Evolutionary conservation across 2,329 filamentous ascomycete species (phyloP).

Genomic region (Ceratocystiopsis minuta): DNA sequence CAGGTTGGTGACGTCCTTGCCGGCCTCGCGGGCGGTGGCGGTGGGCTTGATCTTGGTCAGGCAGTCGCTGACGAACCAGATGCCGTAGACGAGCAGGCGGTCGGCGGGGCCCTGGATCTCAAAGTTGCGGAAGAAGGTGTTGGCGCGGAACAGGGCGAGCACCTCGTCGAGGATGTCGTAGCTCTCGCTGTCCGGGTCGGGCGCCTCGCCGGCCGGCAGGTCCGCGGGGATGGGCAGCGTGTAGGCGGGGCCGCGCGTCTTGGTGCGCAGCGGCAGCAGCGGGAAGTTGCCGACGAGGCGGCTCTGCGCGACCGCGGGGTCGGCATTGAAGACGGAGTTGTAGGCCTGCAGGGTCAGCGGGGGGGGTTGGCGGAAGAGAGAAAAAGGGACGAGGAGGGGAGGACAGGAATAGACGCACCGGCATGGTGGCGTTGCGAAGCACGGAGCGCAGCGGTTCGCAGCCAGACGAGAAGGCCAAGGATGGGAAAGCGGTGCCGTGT

Average conservation of each 20-base stretch:
- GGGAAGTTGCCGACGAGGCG: slow-evolving; percentile 73
- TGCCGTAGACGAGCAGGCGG: slow-evolving; percentile 87
- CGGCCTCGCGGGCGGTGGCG: slow-evolving; percentile 40
- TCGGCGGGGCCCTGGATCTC: slow-evolving; percentile 96
- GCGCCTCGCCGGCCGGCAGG: slow-evolving; percentile 43
- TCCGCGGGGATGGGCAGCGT: slow-evolving; percentile 47
- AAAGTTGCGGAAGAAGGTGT: slow-evolving; percentile 98
- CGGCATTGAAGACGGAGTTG: slow-evolving; percentile 90
- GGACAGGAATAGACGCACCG: neutral
- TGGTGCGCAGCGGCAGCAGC: slow-evolving; percentile 82
- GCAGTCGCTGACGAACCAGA: slow-evolving; percentile 84
- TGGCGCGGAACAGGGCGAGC: slow-evolving; percentile 81
- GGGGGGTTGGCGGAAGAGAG: too few relatives aligned
- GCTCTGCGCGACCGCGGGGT: slow-evolving; percentile 37
- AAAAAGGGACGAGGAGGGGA: too few relatives aligned
- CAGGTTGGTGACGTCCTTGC: slow-evolving; percentile 69
- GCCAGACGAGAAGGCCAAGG: too few relatives aligned
- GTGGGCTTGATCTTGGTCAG: slow-evolving; percentile 68
- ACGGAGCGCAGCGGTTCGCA: too few relatives aligned
- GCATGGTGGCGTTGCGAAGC: neutral
- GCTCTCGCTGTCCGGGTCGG: slow-evolving; percentile 72
- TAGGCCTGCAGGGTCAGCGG: slow-evolving; percentile 48
- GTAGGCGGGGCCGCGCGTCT: slow-evolving; percentile 87
- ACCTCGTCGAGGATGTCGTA: slow-evolving; percentile 96
- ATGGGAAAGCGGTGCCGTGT: too few relatives aligned